Base-by-base conservation (phyloP, 2,329 filamentous ascomycete genomes). In the Ceratocystis alfenasii region DNA sequence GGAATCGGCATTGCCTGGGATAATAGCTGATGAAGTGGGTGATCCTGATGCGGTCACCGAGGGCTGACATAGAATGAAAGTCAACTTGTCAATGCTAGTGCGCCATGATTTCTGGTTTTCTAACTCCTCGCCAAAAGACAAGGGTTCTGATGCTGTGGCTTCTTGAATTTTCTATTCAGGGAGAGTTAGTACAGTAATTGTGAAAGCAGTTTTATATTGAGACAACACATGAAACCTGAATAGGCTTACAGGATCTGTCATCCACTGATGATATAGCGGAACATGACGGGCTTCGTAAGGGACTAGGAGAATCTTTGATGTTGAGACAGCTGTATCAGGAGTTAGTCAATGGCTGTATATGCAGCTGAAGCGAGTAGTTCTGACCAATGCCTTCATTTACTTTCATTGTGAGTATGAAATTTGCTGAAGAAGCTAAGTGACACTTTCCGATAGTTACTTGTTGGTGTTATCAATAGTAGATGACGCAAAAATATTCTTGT, bases 91-190 rank as follows among this genome's bases (percentile, higher is more conserved):
- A 30, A 78, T 75, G 53, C 94, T 89, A 22, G 77, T 78, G 46
- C 91, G 86, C 93, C 93, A 97, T 69, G 86, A 90, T n/a, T 78
- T 77, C 75, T 96, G 93, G 86, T 96, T 97, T 62, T 84, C 83
- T 75, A 94, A 90, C 78, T 97, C 93, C 73, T 96, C 87, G 0
- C 84, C 79, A 0, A 96, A 78, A 0, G 83, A 86, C 63, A 97
- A 81, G 0, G 87, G 89, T 69, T 96, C 91, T 0, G 92, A 96
- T 0, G 93, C 91, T 0, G 93, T 97, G 65, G 88, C 87, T 75
- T 85, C 80, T 77, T 88, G 92, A 48, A 96, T 88, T 82, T 85
- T 89, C 45, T 55, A 45, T 12, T 1, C 3, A 15, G 17, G 12
- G 30, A 28, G 46, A 53, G n/a, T n/a, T n/a, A 59, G 55, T 12